Evolutionary conservation across 805 yeast genomes (phyloP).

Genomic region (Soucietia sequanensis): DNA sequence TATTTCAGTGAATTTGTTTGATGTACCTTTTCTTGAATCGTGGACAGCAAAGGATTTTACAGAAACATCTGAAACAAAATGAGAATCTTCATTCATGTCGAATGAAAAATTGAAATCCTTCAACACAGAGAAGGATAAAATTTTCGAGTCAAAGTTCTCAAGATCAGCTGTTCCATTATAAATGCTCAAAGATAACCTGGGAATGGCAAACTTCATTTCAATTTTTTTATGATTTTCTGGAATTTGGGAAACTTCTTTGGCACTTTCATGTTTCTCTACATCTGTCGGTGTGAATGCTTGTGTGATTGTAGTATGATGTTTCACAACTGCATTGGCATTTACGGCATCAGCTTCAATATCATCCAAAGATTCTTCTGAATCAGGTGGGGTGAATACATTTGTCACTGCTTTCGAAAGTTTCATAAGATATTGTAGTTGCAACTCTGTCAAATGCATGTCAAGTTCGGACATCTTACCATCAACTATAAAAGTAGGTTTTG

Average conservation of each 20-base stretch:
- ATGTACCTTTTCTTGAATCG: slow-evolving; percentile 63
- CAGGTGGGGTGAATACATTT: slow-evolving; percentile 46
- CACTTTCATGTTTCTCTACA: neutral
- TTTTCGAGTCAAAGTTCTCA: slow-evolving; percentile 31
- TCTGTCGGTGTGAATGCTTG: no score
- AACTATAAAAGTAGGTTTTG: slow-evolving; percentile 50
- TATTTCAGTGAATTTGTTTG: slow-evolving; percentile 74
- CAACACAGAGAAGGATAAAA: slow-evolving; percentile 44
- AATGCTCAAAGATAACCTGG: slow-evolving; percentile 60
- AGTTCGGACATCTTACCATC: slow-evolving; percentile 62
- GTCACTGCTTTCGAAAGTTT: slow-evolving; percentile 56
- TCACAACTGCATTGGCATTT: slow-evolving; percentile 54
- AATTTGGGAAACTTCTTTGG: slow-evolving; percentile 2
- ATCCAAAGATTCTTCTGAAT: slow-evolving; percentile 41
- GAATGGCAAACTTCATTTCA: slow-evolving; percentile 56
- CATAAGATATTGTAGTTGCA: slow-evolving; percentile 60
- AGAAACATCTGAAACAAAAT: slow-evolving; percentile 58
- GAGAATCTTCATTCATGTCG: slow-evolving; percentile 51
- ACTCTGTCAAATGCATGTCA: slow-evolving; percentile 66
- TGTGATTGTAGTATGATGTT: slow-evolving; percentile 16
- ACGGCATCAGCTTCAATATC: slow-evolving; percentile 62
- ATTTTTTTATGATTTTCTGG: slow-evolving; percentile 36
- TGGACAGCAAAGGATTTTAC: slow-evolving; percentile 73
- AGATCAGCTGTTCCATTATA: slow-evolving; percentile 50
- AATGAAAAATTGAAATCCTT: slow-evolving; percentile 55